phyloP scores from a whole-genome alignment of 225 moss, liverwort and hornwort species.

The Antitrichia curtipendula region DNA sequence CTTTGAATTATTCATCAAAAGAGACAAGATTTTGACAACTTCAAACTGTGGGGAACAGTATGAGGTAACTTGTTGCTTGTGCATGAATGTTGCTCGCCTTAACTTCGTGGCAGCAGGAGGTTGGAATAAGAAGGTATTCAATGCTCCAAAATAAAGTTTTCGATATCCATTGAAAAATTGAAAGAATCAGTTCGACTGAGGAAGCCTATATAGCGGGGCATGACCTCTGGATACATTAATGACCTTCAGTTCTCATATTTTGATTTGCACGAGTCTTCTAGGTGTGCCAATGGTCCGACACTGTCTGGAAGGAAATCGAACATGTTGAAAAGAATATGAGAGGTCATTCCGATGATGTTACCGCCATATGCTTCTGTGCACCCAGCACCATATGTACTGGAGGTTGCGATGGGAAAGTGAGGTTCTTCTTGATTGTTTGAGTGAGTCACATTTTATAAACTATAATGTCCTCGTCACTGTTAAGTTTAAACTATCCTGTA shows the following conservation, averaged over 20 bases:
- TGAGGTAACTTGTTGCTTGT: conserved; percentile 62
- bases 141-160: background rate
- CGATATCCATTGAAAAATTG: background rate
- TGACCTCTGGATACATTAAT: background rate
- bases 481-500: background rate
- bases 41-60: conserved; percentile 10
- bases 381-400: conserved; percentile 79
- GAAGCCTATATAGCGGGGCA: background rate
- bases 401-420: conserved; percentile 84
- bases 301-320: conserved; percentile 39
- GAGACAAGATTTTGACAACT: background rate
- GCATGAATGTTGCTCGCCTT: conserved; percentile 61
- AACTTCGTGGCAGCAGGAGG: conserved; percentile 75
- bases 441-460: background rate
- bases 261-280: background rate
- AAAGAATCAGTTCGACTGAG: background rate
- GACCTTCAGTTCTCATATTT: background rate
- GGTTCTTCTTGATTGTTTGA: background rate
- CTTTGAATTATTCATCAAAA: background rate
- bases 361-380: conserved; percentile 59
- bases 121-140: conserved; percentile 77
- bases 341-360: conserved; percentile 79
- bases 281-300: conserved; percentile 85
- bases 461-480: background rate
- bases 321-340: conserved; percentile 64